Evolutionary conservation across 176 grass and related monocot genomes (phyloP), one percentile per base, ranked within the genome.

Genomic region (Aegilops speltoides): DNA sequence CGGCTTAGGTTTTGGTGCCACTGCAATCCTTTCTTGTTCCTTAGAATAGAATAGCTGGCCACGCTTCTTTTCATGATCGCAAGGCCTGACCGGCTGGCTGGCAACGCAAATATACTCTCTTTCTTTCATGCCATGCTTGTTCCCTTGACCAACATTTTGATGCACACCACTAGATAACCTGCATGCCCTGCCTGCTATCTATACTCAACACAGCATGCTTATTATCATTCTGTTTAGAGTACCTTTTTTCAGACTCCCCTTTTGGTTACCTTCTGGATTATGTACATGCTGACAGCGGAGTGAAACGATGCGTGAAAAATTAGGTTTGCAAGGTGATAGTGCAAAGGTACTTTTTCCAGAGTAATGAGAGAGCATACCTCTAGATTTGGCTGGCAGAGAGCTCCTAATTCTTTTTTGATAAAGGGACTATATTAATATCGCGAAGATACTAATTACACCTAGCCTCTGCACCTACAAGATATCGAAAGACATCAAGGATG

Each of bases 21-120:
- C 8, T 85, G 80, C 61, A 76, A 80, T 20, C 45, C 81, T 81
- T 36, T 41, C 0, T 43, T 76, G 85, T 19, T 80, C 76, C 73
- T 23, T 57, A 41, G 38, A 41, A 37, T 41, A 19, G 45, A 15
- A 23, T 13, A 20, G 85, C 60, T 11, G 72, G 9, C 33, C 5
- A 32, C 85, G 29, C 89, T 85, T 23, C 86, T 88, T 91, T 91
- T 81, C 62, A 91, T 91, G 85, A 29, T 38, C 81, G 36, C 73
- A 28, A 45, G 73, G 73, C 73, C 31, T 62, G 50, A 54, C 50
- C 50, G 50, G 54, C 36, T 15, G 79, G 26, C 61, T 79, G 23
- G 37, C 15, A 19, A n/a, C 9, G 43, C 52, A 83, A 20, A 79
- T 59, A n/a, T 22, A n/a, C 65, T 20, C 71, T 50, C 40, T 59